Evolutionary conservation across 140 eudicot species (phyloP).

Genomic region (Anethum foeniculum): DNA sequence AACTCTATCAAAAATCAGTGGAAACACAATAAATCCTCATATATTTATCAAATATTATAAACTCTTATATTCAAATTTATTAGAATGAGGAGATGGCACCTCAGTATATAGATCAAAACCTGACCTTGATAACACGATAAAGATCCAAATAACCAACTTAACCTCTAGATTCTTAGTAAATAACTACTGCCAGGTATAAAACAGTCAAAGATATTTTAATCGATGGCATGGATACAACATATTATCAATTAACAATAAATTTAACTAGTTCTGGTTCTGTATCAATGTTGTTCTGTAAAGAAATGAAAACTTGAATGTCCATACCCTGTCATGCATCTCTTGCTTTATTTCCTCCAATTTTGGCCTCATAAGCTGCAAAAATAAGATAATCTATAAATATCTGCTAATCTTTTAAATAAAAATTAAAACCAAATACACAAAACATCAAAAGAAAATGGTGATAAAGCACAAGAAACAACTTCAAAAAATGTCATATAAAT

Average conservation of each 20-base stretch:
- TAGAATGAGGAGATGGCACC: background rate
- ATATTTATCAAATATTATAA: background rate
- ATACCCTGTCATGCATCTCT: conserved; percentile 77
- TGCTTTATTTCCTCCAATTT: conserved; percentile 58
- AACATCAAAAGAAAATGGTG: background rate
- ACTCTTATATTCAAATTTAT: background rate
- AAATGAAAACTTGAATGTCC: conserved; percentile 1
- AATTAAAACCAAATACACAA: background rate
- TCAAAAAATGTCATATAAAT: background rate
- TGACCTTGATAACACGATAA: background rate
- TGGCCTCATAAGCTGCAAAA: conserved; percentile 78
- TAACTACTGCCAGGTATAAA: background rate
- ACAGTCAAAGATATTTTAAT: background rate
- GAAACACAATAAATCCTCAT: background rate
- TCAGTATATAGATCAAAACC: background rate
- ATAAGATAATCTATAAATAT: conserved; percentile 14
- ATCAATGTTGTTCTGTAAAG: background rate
- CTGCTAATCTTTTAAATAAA: background rate
- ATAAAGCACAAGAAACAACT: background rate
- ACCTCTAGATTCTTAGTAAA: background rate
- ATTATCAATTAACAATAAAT: background rate
- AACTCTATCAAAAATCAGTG: background rate
- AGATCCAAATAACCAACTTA: background rate
- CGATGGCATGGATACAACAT: background rate
- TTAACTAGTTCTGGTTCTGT: background rate